Evolutionary conservation across 1,284 basidiomycete genomes (phyloP), one percentile per base, ranked within the genome.

Genomic region (Trametes versicolor): DNA sequence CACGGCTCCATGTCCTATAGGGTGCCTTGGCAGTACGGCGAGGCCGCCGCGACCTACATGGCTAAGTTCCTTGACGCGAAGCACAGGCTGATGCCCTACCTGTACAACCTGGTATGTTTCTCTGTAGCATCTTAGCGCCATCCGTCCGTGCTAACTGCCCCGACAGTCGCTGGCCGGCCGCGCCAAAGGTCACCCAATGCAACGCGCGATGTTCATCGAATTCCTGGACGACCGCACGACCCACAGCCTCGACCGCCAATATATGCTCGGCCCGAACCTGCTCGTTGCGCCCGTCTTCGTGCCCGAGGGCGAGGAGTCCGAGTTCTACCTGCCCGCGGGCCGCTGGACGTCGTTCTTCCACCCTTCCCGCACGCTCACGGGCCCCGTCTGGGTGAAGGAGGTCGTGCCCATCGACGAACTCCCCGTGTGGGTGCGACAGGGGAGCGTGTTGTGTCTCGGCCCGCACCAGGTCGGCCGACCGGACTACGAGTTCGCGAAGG

Each of bases 271-370:
- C 0, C 87, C 87, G 5, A 86, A 81, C 21, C 81, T 93, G 21
- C 87, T 93, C 45, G 87, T 93, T 56, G 90, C 89, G n/a, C 91
- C 91, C 3, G 89, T 92, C 2, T 87, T 93, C 69, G 86, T 86
- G 3, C 81, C 85, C 21, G 75, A 82, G 60, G 81, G 81, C 32
- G 85, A 89, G 73, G 83, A 86, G 65, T 80, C 83, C 0, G 85
- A 88, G 67, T 92, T 88, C 73, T 93, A 93, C 76, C 76, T 93
- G 60, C 91, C 90, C 27, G 82, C 82, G 2, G 91, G 91, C 12
- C 81, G 79, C 29, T 92, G 91, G 91, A 92, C 90, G 1, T 85
- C 85, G 34, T 85, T 86, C 75, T 87, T 85, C 78, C 74, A 87
- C 67, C 81, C 84, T 4, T 74, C 77, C 59, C 82, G 85, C 57